phyloP scores from a whole-genome alignment of 257 asterid species.

The Jasminum sambac region DNA sequence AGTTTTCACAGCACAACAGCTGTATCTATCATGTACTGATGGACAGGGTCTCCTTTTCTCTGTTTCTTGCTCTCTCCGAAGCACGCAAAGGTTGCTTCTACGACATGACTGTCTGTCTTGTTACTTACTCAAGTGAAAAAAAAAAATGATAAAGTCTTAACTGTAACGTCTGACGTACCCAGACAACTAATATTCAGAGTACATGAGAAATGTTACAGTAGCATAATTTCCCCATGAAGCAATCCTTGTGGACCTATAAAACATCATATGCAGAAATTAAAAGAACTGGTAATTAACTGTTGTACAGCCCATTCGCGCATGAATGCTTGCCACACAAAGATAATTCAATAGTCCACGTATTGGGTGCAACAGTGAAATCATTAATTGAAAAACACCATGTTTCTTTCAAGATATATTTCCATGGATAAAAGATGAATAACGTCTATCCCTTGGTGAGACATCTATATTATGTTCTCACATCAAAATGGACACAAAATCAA shows the following conservation, averaged over 20 bases:
- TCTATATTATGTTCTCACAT: background rate
- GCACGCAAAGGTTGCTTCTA: background rate
- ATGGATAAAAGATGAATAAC: background rate
- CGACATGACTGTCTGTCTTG: background rate
- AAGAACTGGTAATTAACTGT: background rate
- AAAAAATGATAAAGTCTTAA: background rate
- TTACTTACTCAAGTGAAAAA: background rate
- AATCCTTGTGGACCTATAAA: background rate
- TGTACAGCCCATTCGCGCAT: background rate
- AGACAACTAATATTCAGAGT: background rate
- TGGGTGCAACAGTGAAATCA: background rate
- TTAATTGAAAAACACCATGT: background rate
- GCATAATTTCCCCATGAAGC: background rate
- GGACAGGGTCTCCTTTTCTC: background rate
- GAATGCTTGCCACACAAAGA: background rate
- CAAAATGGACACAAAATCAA: background rate
- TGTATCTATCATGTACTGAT: background rate
- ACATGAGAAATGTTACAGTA: background rate
- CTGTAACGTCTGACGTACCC: background rate
- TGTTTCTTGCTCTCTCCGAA: background rate
- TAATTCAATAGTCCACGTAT: background rate
- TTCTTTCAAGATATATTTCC: background rate
- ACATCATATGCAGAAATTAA: background rate
- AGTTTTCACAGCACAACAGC: background rate
- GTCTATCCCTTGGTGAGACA: background rate